Percentiles rank a stretch among this genome's conserved stretches.
Conservation (phyloP, 371 early-diverging fungal species). For the Rhizopus stolonifer region DNA sequence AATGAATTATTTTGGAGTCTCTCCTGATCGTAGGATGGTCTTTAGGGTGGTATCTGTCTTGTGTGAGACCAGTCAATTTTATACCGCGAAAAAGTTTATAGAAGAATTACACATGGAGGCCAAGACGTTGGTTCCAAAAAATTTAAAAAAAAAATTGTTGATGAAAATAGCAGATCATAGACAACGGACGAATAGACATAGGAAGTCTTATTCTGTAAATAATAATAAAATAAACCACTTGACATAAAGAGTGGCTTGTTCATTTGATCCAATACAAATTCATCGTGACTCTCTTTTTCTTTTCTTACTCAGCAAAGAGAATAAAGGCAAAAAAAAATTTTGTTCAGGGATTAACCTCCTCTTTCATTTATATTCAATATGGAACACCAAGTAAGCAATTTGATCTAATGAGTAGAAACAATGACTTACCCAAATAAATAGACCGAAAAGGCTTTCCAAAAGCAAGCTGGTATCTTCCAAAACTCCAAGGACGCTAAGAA, state of each 20-base stretch:
- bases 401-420: not conserved
- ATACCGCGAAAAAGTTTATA: conserved; percentile 10
- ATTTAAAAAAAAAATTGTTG: not conserved
- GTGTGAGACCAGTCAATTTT: conserved; percentile 7
- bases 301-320: conserved; percentile 2
- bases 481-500: conserved; percentile 83
- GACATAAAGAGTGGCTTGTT: conserved; percentile 16
- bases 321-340: conserved; percentile 2
- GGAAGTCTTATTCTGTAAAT: not conserved
- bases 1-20: not conserved
- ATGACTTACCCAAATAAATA: conserved; percentile 20
- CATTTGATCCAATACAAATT: conserved; percentile 2
- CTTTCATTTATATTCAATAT: conserved; percentile 24
- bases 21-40: conserved; percentile 13
- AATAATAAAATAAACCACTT: not conserved
- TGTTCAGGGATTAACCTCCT: conserved; percentile 16
- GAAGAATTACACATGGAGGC: conserved; percentile 1
- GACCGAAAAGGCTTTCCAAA: conserved; percentile 93
- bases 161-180: not conserved
- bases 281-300: conserved; percentile 6
- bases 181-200: not conserved
- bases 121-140: not conserved
- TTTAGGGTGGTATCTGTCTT: conserved; percentile 10
- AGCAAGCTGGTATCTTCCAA: conserved; percentile 95
- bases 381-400: conserved; percentile 27